Conservation (phyloP, 768 basidiomycete species). For the Agrocybe pediades region DNA sequence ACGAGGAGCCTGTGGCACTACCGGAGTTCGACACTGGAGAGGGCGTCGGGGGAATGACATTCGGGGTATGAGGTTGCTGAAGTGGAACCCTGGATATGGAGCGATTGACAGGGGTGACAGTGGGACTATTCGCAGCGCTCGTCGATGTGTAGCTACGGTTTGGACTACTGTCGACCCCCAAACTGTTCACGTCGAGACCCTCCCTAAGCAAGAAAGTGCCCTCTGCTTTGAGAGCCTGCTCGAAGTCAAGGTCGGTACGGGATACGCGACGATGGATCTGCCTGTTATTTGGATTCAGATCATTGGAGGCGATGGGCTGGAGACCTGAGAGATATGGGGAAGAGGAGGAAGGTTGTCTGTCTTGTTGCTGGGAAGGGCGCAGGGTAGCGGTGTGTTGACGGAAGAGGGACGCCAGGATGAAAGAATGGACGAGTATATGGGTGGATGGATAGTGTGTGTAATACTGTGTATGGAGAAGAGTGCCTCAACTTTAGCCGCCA, state of each 20-base stretch:
- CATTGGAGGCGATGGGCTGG: slow-evolving; percentile 58
- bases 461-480: background rate
- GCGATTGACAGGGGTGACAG: slow-evolving; percentile 26
- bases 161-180: slow-evolving; percentile 57
- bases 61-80: slow-evolving; percentile 63
- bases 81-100: slow-evolving; percentile 26
- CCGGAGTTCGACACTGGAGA: slow-evolving; percentile 30
- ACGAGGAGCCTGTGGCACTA: background rate
- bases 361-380: slow-evolving; percentile 23
- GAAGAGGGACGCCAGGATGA: slow-evolving; percentile 71
- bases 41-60: slow-evolving; percentile 71
- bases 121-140: slow-evolving; percentile 1
- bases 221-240: slow-evolving; percentile 67
- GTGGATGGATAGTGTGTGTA: background rate
- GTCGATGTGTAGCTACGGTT: slow-evolving; percentile 44
- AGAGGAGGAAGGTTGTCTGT: slow-evolving; percentile 19
- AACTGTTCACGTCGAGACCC: slow-evolving; percentile 65
- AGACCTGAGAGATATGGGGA: slow-evolving; percentile 38
- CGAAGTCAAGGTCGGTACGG: slow-evolving; percentile 80
- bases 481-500: slow-evolving; percentile 1
- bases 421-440: slow-evolving; percentile 10
- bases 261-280: slow-evolving; percentile 58
- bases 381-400: slow-evolving; percentile 49
- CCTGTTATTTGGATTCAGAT: slow-evolving; percentile 33
- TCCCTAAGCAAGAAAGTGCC: slow-evolving; percentile 73